These are phyloP conservation scores for Termitomyces sp. DNA, from an alignment of 768 basidiomycete species.

Conservation along the genomic window DNA sequence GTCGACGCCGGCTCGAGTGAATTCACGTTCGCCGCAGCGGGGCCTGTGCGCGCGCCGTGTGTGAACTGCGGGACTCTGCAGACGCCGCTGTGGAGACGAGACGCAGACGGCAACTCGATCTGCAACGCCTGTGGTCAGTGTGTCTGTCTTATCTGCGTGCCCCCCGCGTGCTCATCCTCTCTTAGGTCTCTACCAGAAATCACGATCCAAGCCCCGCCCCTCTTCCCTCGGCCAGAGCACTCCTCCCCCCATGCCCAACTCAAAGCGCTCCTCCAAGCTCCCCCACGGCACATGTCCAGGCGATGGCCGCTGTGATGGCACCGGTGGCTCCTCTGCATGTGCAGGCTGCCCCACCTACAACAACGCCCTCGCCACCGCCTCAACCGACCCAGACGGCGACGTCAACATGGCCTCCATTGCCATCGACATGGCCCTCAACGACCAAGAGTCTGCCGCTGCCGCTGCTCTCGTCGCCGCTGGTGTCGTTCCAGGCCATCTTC, in stretches of 20 bases:
- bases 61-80: conserved; percentile 75
- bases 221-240: conserved; percentile 48
- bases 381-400: conserved; percentile 21
- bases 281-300: conserved; percentile 86
- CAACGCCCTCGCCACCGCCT: conserved; percentile 59
- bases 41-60: conserved; percentile 45
- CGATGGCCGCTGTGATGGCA: conserved; percentile 97
- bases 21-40: conserved; percentile 18
- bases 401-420: conserved; percentile 14
- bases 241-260: conserved; percentile 22
- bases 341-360: conserved; percentile 97
- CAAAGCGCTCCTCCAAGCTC: conserved; percentile 14
- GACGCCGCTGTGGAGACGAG: conserved; percentile 85
- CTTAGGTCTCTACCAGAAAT: conserved; percentile 82
- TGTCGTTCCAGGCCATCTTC: conserved; percentile 13
- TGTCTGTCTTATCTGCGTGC: neutral
- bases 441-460: conserved; percentile 19
- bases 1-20: conserved; percentile 20
- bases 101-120: conserved; percentile 76
- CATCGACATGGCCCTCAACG: conserved; percentile 11
- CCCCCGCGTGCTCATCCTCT: conserved; percentile 14
- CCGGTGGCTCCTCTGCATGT: conserved; percentile 90
- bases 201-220: conserved; percentile 73
- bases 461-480: conserved; percentile 22
- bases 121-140: conserved; percentile 83